Conservation (phyloP, 305 asterid genomes). For the Ajuga reptans region DNA sequence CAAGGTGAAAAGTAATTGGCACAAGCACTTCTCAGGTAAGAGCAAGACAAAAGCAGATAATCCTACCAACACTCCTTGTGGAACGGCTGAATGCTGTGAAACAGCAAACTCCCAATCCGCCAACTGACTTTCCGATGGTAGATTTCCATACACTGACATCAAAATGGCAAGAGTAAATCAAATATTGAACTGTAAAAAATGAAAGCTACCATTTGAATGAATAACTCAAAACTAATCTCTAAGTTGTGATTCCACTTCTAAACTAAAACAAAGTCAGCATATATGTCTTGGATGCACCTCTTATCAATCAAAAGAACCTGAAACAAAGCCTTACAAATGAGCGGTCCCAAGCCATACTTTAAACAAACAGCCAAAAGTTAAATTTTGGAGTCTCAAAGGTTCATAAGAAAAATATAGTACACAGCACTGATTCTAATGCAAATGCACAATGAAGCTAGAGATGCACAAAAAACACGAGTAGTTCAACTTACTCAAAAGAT, state of each 20-base stretch:
- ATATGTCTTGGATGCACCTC: neutral
- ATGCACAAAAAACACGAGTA: conserved; percentile 33
- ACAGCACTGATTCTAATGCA: neutral
- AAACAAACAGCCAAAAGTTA: neutral
- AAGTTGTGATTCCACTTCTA: neutral
- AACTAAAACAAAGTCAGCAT: neutral
- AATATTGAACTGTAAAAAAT: neutral
- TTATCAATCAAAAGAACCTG: neutral
- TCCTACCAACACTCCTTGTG: conserved; percentile 86
- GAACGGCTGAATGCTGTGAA: conserved; percentile 97
- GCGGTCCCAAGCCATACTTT: neutral
- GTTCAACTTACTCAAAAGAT: conserved; percentile 80
- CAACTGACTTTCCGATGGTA: conserved; percentile 81
- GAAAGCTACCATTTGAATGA: neutral
- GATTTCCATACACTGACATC: conserved; percentile 81
- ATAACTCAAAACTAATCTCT: neutral
- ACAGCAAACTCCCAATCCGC: conserved; percentile 94
- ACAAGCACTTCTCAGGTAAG: neutral
- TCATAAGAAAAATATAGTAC: neutral
- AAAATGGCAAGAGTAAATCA: neutral
- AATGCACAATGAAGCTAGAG: neutral
- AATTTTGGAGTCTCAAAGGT: neutral
- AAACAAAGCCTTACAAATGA: neutral
- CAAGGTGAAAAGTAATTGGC: no score
- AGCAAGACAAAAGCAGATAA: neutral